These are phyloP conservation scores for Sporisorium scitamineum DNA, from an alignment of 1,284 basidiomycete species.

Conservation along the genomic window DNA sequence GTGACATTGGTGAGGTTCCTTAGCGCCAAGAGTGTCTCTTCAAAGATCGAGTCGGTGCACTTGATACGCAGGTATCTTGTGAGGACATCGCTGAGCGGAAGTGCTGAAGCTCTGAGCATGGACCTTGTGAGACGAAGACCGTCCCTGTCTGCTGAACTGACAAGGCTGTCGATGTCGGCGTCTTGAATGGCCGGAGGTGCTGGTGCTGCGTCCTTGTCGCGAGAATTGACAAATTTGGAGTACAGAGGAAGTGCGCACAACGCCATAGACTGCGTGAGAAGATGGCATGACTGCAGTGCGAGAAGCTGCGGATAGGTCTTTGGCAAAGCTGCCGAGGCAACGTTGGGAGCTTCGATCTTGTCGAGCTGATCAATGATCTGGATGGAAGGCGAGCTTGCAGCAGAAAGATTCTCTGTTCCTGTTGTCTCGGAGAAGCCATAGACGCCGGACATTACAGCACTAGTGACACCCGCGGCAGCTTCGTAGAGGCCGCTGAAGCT, in stretches of 20 bases:
- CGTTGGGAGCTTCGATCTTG: constrained; percentile 87
- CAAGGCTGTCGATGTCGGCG: constrained; percentile 57
- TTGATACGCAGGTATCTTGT: constrained; percentile 90
- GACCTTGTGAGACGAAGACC: constrained; percentile 77
- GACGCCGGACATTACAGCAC: constrained; percentile 55
- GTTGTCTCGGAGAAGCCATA: constrained; percentile 32
- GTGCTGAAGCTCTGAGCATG: constrained; percentile 89
- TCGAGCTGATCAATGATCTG: constrained; percentile 68
- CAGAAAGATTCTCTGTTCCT: constrained; percentile 45
- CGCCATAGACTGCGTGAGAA: constrained; percentile 88
- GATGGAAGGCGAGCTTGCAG: constrained; percentile 54
- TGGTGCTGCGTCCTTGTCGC: constrained; percentile 27
- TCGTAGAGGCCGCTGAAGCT: constrained; percentile 61
- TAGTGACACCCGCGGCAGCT: constrained; percentile 61
- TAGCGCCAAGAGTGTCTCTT: constrained; percentile 82
- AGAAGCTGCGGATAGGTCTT: constrained; percentile 87
- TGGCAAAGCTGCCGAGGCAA: constrained; percentile 76
- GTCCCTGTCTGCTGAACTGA: constrained; percentile 19
- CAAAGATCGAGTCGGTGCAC: constrained; percentile 86
- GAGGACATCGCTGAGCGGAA: constrained; percentile 86
- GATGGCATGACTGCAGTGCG: constrained; percentile 86
- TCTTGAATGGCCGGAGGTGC: constrained; percentile 74
- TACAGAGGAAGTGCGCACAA: constrained; percentile 79
- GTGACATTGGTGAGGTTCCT: constrained; percentile 88
- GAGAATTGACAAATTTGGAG: constrained; percentile 72